Percentiles rank a stretch among this genome's conserved stretches.
Evolutionary conservation across 805 yeast species (phyloP).

Genomic region (Kregervanrija delftensis): DNA sequence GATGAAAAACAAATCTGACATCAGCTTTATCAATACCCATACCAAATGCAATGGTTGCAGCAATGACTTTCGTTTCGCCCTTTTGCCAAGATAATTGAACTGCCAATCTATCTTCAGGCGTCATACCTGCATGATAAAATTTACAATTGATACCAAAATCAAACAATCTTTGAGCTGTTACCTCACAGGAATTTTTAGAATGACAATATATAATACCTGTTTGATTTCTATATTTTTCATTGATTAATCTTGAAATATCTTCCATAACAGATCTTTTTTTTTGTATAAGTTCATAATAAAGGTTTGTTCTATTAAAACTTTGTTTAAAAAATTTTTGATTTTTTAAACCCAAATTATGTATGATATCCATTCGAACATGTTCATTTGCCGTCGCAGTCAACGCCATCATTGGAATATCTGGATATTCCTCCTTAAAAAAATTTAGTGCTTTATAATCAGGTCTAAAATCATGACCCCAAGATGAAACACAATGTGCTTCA

Average conservation of each 20-base stretch:
- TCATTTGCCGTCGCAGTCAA: conserved; percentile 96
- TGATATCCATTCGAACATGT: conserved; percentile 79
- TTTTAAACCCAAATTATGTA: conserved; percentile 62
- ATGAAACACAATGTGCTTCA: conserved; percentile 96
- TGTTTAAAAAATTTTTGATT: conserved; percentile 68
- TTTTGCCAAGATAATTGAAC: conserved; percentile 84
- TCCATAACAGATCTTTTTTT: conserved; percentile 53
- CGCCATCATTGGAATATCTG: conserved; percentile 87
- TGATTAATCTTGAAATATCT: conserved; percentile 53
- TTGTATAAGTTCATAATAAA: conserved; percentile 68
- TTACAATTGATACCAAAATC: conserved; percentile 60
- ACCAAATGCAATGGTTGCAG: conserved; percentile 98
- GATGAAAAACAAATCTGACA: conserved; percentile 86
- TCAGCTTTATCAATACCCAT: conserved; percentile 99
- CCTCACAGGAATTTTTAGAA: conserved; percentile 84
- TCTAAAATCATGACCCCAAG: conserved; percentile 98
- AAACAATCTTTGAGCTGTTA: conserved; percentile 54
- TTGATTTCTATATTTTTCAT: conserved; percentile 40
- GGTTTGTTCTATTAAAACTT: conserved; percentile 85
- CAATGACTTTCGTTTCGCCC: conserved; percentile 65
- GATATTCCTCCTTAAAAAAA: conserved; percentile 64
- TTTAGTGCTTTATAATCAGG: conserved; percentile 87
- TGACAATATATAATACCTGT: conserved; percentile 94
- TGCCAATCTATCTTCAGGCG: conserved; percentile 57
- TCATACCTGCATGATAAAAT: conserved; percentile 94